Conservation (phyloP, 2,329 filamentous ascomycete genomes). For the Aspergillus aculeatus region DNA sequence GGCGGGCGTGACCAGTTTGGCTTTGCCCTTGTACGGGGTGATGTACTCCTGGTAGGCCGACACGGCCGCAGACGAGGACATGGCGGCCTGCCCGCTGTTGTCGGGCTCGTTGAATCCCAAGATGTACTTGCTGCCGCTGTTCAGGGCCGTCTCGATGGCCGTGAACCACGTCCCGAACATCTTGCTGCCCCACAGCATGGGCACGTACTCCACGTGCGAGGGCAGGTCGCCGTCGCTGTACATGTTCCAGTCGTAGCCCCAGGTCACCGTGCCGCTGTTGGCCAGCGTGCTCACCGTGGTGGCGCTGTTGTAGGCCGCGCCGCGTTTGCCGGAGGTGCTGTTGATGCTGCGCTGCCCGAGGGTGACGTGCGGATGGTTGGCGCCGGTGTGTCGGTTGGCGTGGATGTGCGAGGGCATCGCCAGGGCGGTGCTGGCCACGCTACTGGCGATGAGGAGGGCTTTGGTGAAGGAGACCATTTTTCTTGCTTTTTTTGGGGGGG, state of each 20-base stretch:
- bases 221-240: constrained; percentile 31
- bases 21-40: constrained; percentile 35
- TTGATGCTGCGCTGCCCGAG: constrained; percentile 18
- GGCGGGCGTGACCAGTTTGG: constrained; percentile 45
- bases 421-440: constrained; percentile 36
- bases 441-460: constrained; percentile 28
- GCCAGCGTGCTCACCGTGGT: constrained; percentile 33
- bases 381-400: background rate
- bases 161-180: constrained; percentile 37
- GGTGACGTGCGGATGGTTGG: background rate
- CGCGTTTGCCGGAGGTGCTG: constrained; percentile 25
- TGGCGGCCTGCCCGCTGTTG: constrained; percentile 37
- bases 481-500: constrained; percentile 5
- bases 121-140: constrained; percentile 37
- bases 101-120: constrained; percentile 52
- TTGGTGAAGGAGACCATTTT: constrained; percentile 41
- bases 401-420: constrained; percentile 28
- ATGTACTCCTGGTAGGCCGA: constrained; percentile 39
- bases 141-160: constrained; percentile 35
- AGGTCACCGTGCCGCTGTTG: constrained; percentile 31
- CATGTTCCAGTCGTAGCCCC: constrained; percentile 49
- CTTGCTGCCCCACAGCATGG: constrained; percentile 47
- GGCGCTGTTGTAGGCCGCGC: constrained; percentile 43
- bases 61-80: constrained; percentile 40
- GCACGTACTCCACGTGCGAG: constrained; percentile 42